phyloP scores from a whole-genome alignment of 2,329 filamentous ascomycete species.

The Trichoderma cornu-damae region DNA sequence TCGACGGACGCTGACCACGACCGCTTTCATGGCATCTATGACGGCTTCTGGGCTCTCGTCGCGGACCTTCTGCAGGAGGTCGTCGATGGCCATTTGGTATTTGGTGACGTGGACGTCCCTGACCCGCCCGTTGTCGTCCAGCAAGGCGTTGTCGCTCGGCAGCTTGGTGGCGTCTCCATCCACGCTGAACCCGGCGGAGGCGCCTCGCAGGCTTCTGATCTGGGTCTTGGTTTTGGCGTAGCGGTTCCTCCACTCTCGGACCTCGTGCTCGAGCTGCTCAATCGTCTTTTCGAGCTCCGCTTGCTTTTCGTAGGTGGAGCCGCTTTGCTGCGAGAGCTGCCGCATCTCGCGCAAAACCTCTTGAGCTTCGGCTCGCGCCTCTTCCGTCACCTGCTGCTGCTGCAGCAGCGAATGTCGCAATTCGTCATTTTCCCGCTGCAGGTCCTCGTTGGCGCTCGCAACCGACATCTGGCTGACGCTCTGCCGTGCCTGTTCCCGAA shows the following conservation, averaged over 20 bases:
- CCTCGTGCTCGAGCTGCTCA: conserved; percentile 70
- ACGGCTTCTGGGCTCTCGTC: conserved; percentile 67
- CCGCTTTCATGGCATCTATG: conserved; percentile 79
- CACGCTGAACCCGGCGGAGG: conserved; percentile 67
- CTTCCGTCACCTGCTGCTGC: conserved; percentile 78
- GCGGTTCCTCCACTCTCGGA: conserved; percentile 83
- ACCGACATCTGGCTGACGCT: conserved; percentile 24
- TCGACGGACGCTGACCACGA: conserved; percentile 74
- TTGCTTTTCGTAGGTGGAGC: conserved; percentile 74
- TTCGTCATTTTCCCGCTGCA: conserved; percentile 64
- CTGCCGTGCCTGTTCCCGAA: conserved; percentile 53
- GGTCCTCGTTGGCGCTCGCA: conserved; percentile 45
- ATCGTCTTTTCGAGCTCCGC: conserved; percentile 71
- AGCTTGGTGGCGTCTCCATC: conserved; percentile 66
- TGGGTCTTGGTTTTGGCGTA: conserved; percentile 88
- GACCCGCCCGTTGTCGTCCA: conserved; percentile 68
- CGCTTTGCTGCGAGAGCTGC: conserved; percentile 72
- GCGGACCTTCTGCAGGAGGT: conserved; percentile 74
- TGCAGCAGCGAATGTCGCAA: conserved; percentile 60
- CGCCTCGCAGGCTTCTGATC: conserved; percentile 71
- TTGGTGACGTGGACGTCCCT: conserved; percentile 91
- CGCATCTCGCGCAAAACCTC: conserved; percentile 87
- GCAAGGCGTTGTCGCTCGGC: conserved; percentile 61
- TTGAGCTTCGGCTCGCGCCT: conserved; percentile 78
- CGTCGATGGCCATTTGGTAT: conserved; percentile 92